Percentiles rank a stretch among this genome's conserved stretches.
Conservation (phyloP, 2,329 filamentous ascomycete genomes). For the Xylaria sp. region DNA sequence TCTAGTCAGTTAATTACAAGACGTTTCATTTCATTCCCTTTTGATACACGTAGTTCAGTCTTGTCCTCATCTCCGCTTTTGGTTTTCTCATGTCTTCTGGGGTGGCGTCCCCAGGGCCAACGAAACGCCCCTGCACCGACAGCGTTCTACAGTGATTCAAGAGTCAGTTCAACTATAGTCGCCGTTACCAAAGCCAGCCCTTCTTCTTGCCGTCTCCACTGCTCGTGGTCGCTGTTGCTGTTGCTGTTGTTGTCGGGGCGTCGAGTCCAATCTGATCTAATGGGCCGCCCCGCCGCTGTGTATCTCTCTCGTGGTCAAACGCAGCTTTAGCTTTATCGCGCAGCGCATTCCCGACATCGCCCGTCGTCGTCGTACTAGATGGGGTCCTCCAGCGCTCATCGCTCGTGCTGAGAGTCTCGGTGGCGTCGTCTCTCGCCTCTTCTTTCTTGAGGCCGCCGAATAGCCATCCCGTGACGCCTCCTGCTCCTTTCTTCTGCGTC, state of each 20-base stretch:
- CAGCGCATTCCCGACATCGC: slow-evolving; percentile 42
- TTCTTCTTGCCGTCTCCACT: slow-evolving; percentile 48
- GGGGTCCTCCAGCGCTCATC: slow-evolving; percentile 22
- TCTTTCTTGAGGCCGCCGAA: slow-evolving; percentile 48
- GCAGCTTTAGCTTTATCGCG: slow-evolving; percentile 50
- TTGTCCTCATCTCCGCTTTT: not conserved
- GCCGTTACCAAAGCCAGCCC: slow-evolving; percentile 56
- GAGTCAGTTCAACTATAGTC: too few relatives aligned
- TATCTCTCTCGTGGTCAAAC: slow-evolving; percentile 57
- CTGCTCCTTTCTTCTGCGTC: slow-evolving; percentile 32
- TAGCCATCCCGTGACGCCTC: slow-evolving; percentile 45
- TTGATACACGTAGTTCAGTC: not conserved
- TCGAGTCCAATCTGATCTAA: slow-evolving; percentile 57
- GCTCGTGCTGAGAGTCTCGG: slow-evolving; percentile 29
- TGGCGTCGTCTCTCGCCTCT: not conserved
- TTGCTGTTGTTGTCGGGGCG: too few relatives aligned
- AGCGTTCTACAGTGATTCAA: too few relatives aligned
- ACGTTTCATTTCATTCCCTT: too few relatives aligned
- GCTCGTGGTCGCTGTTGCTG: slow-evolving; percentile 12
- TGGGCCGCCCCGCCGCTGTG: slow-evolving; percentile 56
- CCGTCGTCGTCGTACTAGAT: not conserved
- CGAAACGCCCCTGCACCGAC: too few relatives aligned
- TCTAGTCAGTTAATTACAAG: too few relatives aligned
- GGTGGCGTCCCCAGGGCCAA: too few relatives aligned
- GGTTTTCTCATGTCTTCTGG: too few relatives aligned